Conservation (phyloP, 129 eudicot species). For the Helianthus annuus region DNA sequence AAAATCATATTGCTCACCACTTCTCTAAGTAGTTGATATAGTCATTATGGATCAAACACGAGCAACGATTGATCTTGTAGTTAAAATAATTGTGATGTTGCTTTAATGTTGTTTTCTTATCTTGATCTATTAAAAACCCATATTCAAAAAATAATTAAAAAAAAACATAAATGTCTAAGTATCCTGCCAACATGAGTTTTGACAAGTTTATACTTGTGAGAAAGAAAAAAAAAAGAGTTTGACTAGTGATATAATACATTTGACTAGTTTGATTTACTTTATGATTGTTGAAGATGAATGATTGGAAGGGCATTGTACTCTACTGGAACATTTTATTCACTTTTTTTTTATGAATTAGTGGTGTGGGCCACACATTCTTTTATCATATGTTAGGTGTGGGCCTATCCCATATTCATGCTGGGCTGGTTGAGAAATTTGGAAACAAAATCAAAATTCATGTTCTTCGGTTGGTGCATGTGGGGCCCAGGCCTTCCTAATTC, state of each 20-base stretch:
- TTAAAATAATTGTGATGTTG: no score
- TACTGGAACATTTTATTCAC: slow-evolving; percentile 35
- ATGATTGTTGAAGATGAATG: slow-evolving; percentile 30
- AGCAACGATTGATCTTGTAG: no score
- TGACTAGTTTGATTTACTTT: slow-evolving; percentile 21
- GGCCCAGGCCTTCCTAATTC: slow-evolving; percentile 30
- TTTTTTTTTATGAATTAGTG: slow-evolving; percentile 27
- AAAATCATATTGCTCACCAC: no score
- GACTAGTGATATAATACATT: slow-evolving; percentile 21
- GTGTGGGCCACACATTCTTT: slow-evolving; percentile 31
- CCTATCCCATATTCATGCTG: slow-evolving; percentile 38
- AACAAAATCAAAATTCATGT: slow-evolving; percentile 33
- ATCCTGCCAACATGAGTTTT: neutral
- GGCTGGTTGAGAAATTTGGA: slow-evolving; percentile 33
- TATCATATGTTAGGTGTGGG: slow-evolving; percentile 29
- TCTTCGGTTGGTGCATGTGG: slow-evolving; percentile 34
- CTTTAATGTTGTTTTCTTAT: neutral
- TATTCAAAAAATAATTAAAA: neutral
- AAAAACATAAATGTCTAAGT: neutral
- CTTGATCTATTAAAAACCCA: neutral
- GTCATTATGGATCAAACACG: no score
- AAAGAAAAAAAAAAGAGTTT: neutral
- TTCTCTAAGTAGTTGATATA: no score
- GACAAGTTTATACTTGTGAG: neutral
- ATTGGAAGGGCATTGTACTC: slow-evolving; percentile 31